A percentile compares a stretch with the other conserved stretches of the same genome.
Evolutionary conservation across 768 basidiomycete genomes (phyloP).

Genomic region (Boletus sp.): DNA sequence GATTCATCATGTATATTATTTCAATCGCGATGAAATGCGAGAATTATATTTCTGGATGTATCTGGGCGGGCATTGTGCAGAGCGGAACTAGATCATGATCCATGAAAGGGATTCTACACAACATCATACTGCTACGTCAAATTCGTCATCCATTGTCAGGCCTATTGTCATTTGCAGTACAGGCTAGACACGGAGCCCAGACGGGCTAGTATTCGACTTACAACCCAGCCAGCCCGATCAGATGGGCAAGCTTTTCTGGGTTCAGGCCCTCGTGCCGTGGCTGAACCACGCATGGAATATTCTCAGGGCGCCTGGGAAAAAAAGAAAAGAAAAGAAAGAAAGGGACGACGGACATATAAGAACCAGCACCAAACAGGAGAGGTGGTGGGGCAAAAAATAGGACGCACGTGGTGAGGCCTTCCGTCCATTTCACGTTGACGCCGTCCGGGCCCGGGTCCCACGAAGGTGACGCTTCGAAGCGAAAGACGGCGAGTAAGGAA

Average conservation of each 20-base stretch:
- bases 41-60: background rate
- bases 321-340: background rate
- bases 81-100: background rate
- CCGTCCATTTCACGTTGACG: constrained; percentile 17
- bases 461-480: constrained; percentile 5
- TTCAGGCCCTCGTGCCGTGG: constrained; percentile 5
- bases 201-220: background rate
- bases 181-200: background rate
- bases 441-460: constrained; percentile 22
- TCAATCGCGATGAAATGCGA: background rate
- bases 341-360: background rate
- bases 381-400: background rate
- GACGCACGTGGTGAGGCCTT: constrained; percentile 21
- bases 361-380: background rate
- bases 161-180: background rate
- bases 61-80: background rate
- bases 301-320: constrained; percentile 12
- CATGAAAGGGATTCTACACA: background rate
- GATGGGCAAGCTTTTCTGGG: constrained; percentile 10
- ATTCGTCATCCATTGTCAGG: background rate
- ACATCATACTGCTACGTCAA: background rate
- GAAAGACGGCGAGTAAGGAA: constrained; percentile 18
- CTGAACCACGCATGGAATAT: constrained; percentile 8
- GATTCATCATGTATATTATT: constrained; percentile 24
- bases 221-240: constrained; percentile 6